A percentile compares a stretch with the other conserved stretches of the same genome.
Evolutionary conservation across 1,139 yeast species (phyloP).

Genomic region (Yamadazyma buinensis): DNA sequence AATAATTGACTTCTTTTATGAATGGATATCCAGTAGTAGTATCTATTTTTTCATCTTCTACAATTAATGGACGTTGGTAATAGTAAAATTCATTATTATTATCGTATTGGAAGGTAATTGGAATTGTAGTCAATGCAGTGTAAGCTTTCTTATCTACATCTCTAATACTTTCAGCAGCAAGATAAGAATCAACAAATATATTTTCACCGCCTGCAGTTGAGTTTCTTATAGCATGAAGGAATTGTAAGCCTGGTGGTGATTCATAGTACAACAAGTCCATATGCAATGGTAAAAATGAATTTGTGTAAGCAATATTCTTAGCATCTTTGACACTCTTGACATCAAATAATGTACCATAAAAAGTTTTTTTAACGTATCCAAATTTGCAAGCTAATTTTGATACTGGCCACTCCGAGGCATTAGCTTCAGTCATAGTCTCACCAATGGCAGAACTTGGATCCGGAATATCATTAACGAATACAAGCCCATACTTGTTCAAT

Average conservation of each 20-base stretch:
- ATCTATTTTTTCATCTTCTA: constrained; percentile 46
- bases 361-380: constrained; percentile 70
- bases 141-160: constrained; percentile 61
- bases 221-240: constrained; percentile 65
- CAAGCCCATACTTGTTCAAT: constrained; percentile 57
- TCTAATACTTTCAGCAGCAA: constrained; percentile 57
- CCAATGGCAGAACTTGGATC: constrained; percentile 16
- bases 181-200: constrained; percentile 70
- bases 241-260: constrained; percentile 80
- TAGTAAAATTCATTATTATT: constrained; percentile 64
- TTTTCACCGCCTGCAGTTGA: constrained; percentile 68
- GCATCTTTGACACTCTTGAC: constrained; percentile 59
- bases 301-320: constrained; percentile 73
- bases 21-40: constrained; percentile 27
- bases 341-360: constrained; percentile 73
- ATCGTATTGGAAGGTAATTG: constrained; percentile 68
- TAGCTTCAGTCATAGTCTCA: constrained; percentile 25
- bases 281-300: constrained; percentile 66
- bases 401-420: constrained; percentile 38
- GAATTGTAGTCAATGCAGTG: constrained; percentile 57
- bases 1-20: constrained; percentile 63
- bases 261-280: constrained; percentile 80
- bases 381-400: constrained; percentile 52
- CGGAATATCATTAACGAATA: constrained; percentile 54
- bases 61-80: constrained; percentile 62